Evolutionary conservation across 352 stramenopile genomes (phyloP), one percentile per base, ranked within the genome.

Genomic region (Pythium folliculosum): DNA sequence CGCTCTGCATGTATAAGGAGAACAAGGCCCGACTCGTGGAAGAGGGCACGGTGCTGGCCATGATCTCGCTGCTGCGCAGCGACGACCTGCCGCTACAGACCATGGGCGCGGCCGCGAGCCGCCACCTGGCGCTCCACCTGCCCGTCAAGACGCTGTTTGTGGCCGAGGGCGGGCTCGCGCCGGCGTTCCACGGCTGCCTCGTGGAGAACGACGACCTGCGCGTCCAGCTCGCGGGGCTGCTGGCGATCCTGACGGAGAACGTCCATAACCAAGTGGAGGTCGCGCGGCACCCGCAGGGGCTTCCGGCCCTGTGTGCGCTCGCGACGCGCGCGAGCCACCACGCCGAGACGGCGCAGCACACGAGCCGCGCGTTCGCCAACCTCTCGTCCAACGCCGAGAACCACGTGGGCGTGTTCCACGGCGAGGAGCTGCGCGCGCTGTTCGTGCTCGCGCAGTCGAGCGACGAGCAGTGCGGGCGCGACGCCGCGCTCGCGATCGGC

Each of bases 311-410:
- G 9, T 84, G 88, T 21, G 81, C 75, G 38, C 85, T 97, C 16
- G 63, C 53, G 2, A 69, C 73, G 21, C 76, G 77, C 30, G 84
- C 88, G 45, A 77, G 78, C 27, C 71, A 95, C 52, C 77, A 94
- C 69, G 45, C 69, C 8, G 82, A 93, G 59, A 94, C 97, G 21
- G 86, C 89, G n/a, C 78, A 90, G 14, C 84, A 98, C 70, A 91
- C 90, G 52, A 96, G 93, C 30, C 89, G 94, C 22, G 73, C 85
- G 32, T 97, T 98, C 63, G 92, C 90, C 8, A 95, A 95, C 47
- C 66, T 99, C 37, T 97, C 93, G 9, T 95, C 92, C 55, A 97
- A 98, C 52, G 78, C 91, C 1, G 93, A 98, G 58, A 98, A 98
- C 66, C 89, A 96, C 47, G 72, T 94, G 16, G 67, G 61, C 38